These are phyloP conservation scores for Nothophoma quercina DNA, from an alignment of 2,329 filamentous ascomycete genomes.

Conservation along the genomic window DNA sequence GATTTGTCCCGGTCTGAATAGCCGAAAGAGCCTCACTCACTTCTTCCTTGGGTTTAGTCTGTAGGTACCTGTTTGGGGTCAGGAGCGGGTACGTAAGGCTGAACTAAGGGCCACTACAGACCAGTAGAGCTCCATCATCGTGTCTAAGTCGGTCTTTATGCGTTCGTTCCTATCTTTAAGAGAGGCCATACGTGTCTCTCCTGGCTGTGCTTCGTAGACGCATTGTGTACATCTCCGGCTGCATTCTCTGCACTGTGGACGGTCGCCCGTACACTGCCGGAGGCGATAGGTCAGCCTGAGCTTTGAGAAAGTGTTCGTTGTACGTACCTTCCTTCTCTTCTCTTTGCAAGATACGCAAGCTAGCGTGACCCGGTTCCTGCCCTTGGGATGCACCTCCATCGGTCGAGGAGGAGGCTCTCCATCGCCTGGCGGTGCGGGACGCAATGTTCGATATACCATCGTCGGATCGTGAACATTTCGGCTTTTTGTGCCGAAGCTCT, in stretches of 20 bases:
- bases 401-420: not conserved
- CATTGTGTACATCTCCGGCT: not conserved
- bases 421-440: not conserved
- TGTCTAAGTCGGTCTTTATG: not conserved
- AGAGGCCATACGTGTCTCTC: not conserved
- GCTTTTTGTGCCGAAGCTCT: no score
- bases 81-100: not conserved
- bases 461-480: not conserved
- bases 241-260: not conserved
- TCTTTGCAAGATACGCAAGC: not conserved
- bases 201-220: not conserved
- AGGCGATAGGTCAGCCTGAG: not conserved
- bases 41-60: not conserved
- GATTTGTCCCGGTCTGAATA: not conserved
- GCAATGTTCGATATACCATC: not conserved
- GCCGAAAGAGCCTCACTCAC: not conserved
- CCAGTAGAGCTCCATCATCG: slow-evolving; percentile 1
- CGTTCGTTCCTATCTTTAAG: not conserved
- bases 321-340: not conserved
- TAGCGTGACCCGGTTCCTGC: not conserved
- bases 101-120: not conserved
- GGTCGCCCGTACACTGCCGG: not conserved
- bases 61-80: not conserved
- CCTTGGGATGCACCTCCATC: not conserved
- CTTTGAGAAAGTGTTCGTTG: not conserved